Percentiles rank a stretch among this genome's conserved stretches.
Evolutionary conservation across 352 stramenopile species (phyloP).

Genomic region (Phytophthora podocarpi): DNA sequence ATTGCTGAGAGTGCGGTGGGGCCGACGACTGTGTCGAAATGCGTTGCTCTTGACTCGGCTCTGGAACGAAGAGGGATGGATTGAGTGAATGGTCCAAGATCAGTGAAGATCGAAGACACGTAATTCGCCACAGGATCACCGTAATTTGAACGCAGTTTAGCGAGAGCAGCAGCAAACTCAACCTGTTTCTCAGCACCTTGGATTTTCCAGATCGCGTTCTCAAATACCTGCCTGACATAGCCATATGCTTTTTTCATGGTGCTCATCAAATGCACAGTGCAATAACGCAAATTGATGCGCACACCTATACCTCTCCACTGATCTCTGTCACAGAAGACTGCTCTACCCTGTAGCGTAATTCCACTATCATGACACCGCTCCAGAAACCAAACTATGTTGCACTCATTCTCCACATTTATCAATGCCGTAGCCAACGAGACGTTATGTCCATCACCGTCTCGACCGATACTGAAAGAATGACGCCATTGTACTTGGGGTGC

Average conservation of each 20-base stretch:
- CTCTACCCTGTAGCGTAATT: not conserved
- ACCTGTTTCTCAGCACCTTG: not conserved
- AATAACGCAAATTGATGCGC: not conserved
- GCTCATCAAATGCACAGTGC: not conserved
- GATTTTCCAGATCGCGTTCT: not conserved
- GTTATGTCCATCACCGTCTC: constrained; percentile 11
- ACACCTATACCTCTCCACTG: too few relatives aligned
- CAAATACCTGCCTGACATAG: not conserved
- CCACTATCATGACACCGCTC: not conserved
- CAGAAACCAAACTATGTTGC: constrained; percentile 8
- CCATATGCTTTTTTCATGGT: not conserved
- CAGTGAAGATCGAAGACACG: too few relatives aligned
- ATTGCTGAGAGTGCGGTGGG: too few relatives aligned
- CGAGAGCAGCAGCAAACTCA: too few relatives aligned
- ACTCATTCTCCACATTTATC: not conserved
- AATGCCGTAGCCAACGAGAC: not conserved
- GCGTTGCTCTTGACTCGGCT: too few relatives aligned
- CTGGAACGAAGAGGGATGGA: too few relatives aligned
- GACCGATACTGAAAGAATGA: not conserved
- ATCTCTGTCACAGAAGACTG: constrained; percentile 1
- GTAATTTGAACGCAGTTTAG: too few relatives aligned
- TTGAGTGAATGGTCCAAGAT: too few relatives aligned
- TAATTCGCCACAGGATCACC: too few relatives aligned
- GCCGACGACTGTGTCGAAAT: too few relatives aligned
- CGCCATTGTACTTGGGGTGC: constrained; percentile 7